Base-by-base conservation (phyloP, 306 rosid species). In the Casuarina cunninghamiana region DNA sequence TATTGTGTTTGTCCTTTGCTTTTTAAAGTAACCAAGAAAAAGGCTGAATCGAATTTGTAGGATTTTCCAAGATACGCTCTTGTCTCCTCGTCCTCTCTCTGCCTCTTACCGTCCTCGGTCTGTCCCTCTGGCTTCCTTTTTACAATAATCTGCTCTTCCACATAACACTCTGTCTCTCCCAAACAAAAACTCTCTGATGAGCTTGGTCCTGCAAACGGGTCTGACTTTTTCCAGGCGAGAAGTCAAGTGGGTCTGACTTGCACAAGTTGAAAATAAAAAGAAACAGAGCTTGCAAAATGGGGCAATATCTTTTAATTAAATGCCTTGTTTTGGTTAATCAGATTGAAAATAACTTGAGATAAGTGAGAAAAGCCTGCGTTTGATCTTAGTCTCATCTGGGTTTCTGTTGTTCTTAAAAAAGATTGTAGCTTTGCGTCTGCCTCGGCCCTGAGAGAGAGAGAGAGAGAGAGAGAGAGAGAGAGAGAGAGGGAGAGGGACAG, bases 51-150 rank as follows among this genome's bases (percentile, higher is more conserved):
- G 88, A 89, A 82, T 87, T 86, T 90, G 67, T 76, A 69, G 79
- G 92, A 88, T 94, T 92, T 92, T 88, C 87, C 80, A 69, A 81
- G 97, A 92, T 89, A 89, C 90, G 90, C 85, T 86, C 71, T 80
- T 90, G 89, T 91, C 96, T 80, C 86, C 88, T 53, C 46, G 76
- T 65, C 82, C 70, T 75, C 57, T 75, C 84, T 75, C 67, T 53
- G 21, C 50, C 54, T 53, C 71, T 37, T 42, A 51, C 8, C 41
- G 13, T 3, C 45, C 75, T 19, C 19, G 35, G 61, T 32, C 76
- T 74, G 50, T 69, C 83, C 43, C 72, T 68, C 76, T 71, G 45
- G 75, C 75, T 32, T 37, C 44, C 43, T 71, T 44, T 71, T 32
- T 71, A 51, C 15, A 71, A 71, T 50, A 71, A 72, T 75, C 79